These are phyloP conservation scores for Xylaria sp. DNA, from an alignment of 2,329 filamentous ascomycete species.

Conservation along the genomic window DNA sequence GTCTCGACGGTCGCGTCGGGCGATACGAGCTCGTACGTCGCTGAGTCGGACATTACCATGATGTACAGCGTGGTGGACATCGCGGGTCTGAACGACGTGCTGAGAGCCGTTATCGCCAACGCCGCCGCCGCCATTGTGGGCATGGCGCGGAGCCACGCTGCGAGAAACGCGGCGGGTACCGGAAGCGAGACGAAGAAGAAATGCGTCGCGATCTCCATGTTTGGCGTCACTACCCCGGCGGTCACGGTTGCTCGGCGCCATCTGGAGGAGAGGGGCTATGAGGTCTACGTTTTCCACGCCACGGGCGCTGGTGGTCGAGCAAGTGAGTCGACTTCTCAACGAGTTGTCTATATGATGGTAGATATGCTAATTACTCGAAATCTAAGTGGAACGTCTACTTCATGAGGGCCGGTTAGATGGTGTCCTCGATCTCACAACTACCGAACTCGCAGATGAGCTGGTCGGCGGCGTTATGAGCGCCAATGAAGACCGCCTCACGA, in stretches of 20 bases:
- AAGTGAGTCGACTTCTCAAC: conserved; percentile 46
- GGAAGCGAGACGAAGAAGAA: conserved; percentile 48
- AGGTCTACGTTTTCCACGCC: conserved; percentile 75
- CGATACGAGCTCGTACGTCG: conserved; percentile 72
- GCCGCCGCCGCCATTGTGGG: conserved; percentile 70
- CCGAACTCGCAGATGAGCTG: conserved; percentile 73
- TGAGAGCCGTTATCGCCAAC: conserved; percentile 69
- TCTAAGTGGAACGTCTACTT: conserved; percentile 69
- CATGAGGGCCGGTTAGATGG: conserved; percentile 69
- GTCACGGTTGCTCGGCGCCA: conserved; percentile 65
- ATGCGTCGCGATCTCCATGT: conserved; percentile 76
- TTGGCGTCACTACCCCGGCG: conserved; percentile 76
- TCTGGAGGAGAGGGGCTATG: conserved; percentile 61
- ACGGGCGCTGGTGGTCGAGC: conserved; percentile 75
- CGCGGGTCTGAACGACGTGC: conserved; percentile 70
- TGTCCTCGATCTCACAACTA: conserved; percentile 77
- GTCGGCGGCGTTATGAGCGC: conserved; percentile 73
- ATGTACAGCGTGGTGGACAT: conserved; percentile 79
- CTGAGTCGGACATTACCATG: conserved; percentile 74
- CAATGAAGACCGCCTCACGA: conserved; percentile 65
- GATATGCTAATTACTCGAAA: conserved; percentile 7
- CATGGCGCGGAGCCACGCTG: conserved; percentile 62
- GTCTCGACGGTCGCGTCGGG: conserved; percentile 77
- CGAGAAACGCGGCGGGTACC: conserved; percentile 39
- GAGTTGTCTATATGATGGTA: neutral